Evolutionary conservation across 169 alveolate species (phyloP), one percentile per base, ranked within the genome.

Genomic region (Besnoitia besnoiti): DNA sequence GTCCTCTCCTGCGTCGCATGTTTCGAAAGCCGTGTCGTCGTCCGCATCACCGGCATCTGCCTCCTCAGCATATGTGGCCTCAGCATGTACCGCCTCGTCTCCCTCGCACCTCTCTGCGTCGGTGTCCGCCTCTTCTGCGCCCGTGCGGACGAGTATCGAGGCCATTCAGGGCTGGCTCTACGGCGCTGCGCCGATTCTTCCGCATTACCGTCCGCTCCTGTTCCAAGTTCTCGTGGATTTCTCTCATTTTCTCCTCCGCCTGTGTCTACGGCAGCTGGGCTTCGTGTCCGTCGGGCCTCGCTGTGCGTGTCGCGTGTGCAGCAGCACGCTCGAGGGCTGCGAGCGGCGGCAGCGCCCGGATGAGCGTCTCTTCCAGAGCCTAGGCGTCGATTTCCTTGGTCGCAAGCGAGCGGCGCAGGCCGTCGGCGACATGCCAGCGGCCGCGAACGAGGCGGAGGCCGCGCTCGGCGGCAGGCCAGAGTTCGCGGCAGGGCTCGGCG

Each of bases 241-340:
- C 37, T 27, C 33, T 44, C 49, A 44, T 16, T 2, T 21, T 40
- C 87, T 77, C 59, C 40, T 77, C 21, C 40, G 10, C 49, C 40
- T 40, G 37, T 16, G 21, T 8, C 30, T 77, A 39, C 7, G 0
- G 61, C 40, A 0, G 8, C 59, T 77, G n/a, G 87, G 87, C 37
- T 27, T 77, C 14, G 59, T 21, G 30, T n/a, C 33, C 59, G 49
- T 42, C 21, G 14, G 59, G 0, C 55, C 87, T 4, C 87, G 87
- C n/a, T 77, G 87, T 42, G 14, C 27, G 59, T 77, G 87, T 35
- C 87, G 87, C 59, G 7, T 39, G 27, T 77, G 87, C 87, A 77
- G 87, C 55, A 77, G 59, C 87, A 77, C 87, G 33, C 59, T 7
- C 40, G 50, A 10, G 33, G 87, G 87, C 61, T 77, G 87, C 35